Evolutionary conservation across 202 grass and related monocot species (phyloP).

Genomic region (Tripidium arundinaceum): DNA sequence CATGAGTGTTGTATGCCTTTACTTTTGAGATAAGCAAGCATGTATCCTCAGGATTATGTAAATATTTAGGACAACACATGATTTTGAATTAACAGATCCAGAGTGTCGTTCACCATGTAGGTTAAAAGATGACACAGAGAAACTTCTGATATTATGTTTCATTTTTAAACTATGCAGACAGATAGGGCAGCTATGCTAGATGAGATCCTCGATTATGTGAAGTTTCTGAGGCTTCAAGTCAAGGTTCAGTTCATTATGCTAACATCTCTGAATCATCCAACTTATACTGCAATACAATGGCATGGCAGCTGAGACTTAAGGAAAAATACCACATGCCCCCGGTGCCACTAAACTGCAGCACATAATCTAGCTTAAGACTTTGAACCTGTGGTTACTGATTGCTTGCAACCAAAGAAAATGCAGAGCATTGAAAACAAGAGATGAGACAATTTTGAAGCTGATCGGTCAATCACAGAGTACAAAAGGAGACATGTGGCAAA

Average conservation of each 20-base stretch:
- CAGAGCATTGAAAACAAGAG: background rate
- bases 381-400: background rate
- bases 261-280: conserved; percentile 2
- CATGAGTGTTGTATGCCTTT: background rate
- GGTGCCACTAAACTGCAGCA: background rate
- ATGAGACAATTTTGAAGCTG: background rate
- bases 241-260: no score
- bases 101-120: background rate
- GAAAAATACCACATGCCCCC: background rate
- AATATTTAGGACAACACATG: background rate
- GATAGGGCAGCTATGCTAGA: no score
- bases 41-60: background rate
- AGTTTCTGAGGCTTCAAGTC: no score
- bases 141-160: conserved; percentile 11
- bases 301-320: background rate
- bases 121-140: background rate
- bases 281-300: background rate
- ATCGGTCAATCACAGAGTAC: conserved; percentile 1
- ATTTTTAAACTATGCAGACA: conserved; percentile 31
- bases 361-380: background rate
- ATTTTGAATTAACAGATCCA: background rate
- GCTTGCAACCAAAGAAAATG: conserved; percentile 28
- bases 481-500: background rate
- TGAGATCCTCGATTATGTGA: no score
- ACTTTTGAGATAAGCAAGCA: conserved; percentile 20